Base-by-base conservation (phyloP, 177 flowering plant genomes). In the Vitis hybrid region DNA sequence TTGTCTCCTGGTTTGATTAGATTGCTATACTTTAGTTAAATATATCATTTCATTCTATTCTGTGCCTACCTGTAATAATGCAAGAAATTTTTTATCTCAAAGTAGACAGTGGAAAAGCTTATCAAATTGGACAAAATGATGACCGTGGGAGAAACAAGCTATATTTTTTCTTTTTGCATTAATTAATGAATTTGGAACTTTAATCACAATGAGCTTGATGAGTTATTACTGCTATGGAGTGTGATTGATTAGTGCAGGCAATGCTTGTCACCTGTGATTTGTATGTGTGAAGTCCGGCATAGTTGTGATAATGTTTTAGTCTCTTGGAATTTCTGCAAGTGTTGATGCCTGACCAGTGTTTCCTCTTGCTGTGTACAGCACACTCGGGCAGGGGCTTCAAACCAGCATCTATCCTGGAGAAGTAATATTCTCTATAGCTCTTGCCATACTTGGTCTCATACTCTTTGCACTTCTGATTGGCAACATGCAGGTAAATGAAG, bases 361-460 rank as follows among this genome's bases (percentile, higher is more conserved):
- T 69, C 63, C 19, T 31, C 65, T 58, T 63, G 74, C 63, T 72
- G 16, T 74, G 14, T 80, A 56, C 91, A 95, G 99, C 73, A 93
- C 99, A 34, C 92, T 95, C 74, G 99, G 99, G 22, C 99, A 95
- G 78, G 98, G 98, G 61, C 97, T 95, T 64, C 74, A 82, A 77
- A 95, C 98, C 51, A 95, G 99, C 78, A 93, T 93, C 31, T 93
- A 85, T 73, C 88, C 94, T 57, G 93, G 92, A 73, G 99, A 95
- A 83, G 91, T 90, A 59, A 79, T 93, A 74, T 95, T 95, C 74
- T 90, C 98, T 59, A 91, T 95, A 60, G 80, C 89, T 61, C 82
- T 95, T 49, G 98, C 97, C 55, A 89, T 88, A 63, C 76, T 83
- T 67, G 99, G 99, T 15, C 97, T 95, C 67, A 84, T 95, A 68